Evolutionary conservation across 2,329 filamentous ascomycete genomes (phyloP), one percentile per base, ranked within the genome.

Genomic region (Hypoxylon sp.): DNA sequence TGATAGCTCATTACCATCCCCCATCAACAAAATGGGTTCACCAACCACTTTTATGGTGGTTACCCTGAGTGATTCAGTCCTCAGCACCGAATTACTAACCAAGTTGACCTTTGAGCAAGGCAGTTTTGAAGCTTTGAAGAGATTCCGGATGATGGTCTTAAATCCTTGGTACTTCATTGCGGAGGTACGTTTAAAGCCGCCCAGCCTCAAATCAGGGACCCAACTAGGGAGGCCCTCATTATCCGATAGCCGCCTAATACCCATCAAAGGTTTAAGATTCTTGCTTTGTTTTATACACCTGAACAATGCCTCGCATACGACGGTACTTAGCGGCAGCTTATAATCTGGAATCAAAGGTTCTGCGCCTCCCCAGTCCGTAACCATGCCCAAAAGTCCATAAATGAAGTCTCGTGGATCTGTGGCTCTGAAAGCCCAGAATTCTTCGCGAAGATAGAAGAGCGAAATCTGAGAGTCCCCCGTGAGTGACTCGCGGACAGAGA

Each of bases 381-480:
- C 49, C 2, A 68, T 31, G 11, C 64, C 64, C 8, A 68, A 48
- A 30, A 64, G 53, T 13, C 60, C 60, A 44, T 68, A 68, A 13
- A 68, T 31, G 11, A 63, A 30, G 22, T 68, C 64, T 31, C 60
- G 44, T 35, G 56, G 25, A 17, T 68, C 60, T 3, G 64, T 68
- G 10, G 64, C 54, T 11, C 50, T 22, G 31, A 57, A 63, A 4
- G 51, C 11, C 31, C 48, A 63, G 51, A 63, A 63, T 22, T 50
- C n/a, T 22, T 33, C 35, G 35, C 35, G 35, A 37, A 37, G 35
- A 6, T 37, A 13, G 14, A n/a, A n/a, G 35, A 37, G 35, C 13
- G 35, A 37, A n/a, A 37, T 11, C 35, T n/a, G n/a, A 14, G n/a
- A 14, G 35, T 37, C 31, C 30, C n/a, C 22, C n/a, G n/a, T 53